Percentiles rank a stretch among this genome's conserved stretches.
Evolutionary conservation across 1,139 yeast species (phyloP).

Genomic region (Taphrina pruni): DNA sequence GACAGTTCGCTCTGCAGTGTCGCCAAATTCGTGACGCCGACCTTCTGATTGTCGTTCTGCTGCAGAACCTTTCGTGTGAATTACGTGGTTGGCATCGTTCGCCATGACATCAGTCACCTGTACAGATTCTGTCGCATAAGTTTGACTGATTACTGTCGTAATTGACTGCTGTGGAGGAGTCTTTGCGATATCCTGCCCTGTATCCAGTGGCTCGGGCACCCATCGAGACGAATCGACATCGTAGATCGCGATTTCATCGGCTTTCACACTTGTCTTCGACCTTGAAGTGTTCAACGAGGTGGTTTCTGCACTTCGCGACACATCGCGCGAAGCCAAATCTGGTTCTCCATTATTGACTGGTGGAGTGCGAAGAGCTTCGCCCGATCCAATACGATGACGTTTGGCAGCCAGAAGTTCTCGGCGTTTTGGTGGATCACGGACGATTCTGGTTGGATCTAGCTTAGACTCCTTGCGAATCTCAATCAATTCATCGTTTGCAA

Average conservation of each 20-base stretch:
- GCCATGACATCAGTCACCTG: neutral
- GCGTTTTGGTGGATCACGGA: neutral
- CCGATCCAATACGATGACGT: neutral
- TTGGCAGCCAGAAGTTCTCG: conserved; percentile 14
- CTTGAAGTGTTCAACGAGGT: neutral
- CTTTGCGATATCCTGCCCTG: too few species aligned
- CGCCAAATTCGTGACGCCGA: neutral
- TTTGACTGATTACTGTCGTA: neutral
- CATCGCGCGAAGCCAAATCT: neutral
- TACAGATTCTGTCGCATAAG: neutral
- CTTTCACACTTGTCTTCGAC: neutral
- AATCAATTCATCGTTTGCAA: neutral
- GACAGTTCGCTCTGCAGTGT: neutral
- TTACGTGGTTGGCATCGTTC: too few species aligned
- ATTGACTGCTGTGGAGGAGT: neutral
- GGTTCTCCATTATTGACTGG: neutral
- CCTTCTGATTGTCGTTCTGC: neutral
- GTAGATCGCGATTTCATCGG: neutral
- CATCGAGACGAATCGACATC: conserved; percentile 14
- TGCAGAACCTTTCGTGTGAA: neutral
- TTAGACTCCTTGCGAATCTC: neutral
- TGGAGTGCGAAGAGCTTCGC: neutral
- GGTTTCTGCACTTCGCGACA: neutral
- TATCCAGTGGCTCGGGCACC: neutral
- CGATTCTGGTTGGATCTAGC: conserved; percentile 17